A percentile compares a stretch with the other conserved stretches of the same genome.
Conservation (phyloP, 768 basidiomycete species). For the Leucocoprinus birnbaumii region DNA sequence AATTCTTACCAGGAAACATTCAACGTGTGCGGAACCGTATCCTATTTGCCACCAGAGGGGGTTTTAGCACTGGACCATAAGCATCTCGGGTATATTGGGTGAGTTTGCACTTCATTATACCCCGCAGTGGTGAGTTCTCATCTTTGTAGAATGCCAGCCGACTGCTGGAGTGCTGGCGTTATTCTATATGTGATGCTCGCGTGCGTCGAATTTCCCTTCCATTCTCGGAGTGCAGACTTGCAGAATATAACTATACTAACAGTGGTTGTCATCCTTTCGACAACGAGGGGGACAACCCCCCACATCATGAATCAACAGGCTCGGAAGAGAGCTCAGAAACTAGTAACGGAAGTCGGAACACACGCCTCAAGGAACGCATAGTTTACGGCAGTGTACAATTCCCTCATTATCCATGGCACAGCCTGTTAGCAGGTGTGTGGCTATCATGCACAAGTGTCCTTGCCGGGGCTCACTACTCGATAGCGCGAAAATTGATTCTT, state of each 20-base stretch:
- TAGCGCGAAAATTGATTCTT: conserved; percentile 58
- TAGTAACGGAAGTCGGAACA: conserved; percentile 8
- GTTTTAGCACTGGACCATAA: conserved; percentile 76
- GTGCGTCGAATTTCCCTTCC: conserved; percentile 49
- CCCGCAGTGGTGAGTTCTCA: background rate
- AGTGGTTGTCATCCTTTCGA: conserved; percentile 83
- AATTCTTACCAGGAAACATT: conserved; percentile 79
- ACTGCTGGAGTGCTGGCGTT: conserved; percentile 87
- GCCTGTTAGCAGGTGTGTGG: conserved; percentile 67
- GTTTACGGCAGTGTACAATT: conserved; percentile 61
- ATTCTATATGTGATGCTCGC: conserved; percentile 81
- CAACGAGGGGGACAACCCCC: conserved; percentile 34
- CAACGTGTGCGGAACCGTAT: conserved; percentile 86
- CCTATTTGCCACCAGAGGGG: conserved; percentile 84
- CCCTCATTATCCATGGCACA: conserved; percentile 48
- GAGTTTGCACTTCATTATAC: background rate
- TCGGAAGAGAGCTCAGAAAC: background rate
- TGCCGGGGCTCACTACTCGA: background rate
- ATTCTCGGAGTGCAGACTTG: too few species aligned
- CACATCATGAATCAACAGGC: background rate
- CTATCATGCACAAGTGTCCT: background rate
- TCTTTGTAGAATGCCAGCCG: conserved; percentile 70
- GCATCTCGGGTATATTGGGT: conserved; percentile 65
- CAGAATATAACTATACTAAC: background rate
- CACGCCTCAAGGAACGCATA: conserved; percentile 62